Base-by-base conservation (phyloP, 2,329 filamentous ascomycete species). In the Colletotrichum tabaci region DNA sequence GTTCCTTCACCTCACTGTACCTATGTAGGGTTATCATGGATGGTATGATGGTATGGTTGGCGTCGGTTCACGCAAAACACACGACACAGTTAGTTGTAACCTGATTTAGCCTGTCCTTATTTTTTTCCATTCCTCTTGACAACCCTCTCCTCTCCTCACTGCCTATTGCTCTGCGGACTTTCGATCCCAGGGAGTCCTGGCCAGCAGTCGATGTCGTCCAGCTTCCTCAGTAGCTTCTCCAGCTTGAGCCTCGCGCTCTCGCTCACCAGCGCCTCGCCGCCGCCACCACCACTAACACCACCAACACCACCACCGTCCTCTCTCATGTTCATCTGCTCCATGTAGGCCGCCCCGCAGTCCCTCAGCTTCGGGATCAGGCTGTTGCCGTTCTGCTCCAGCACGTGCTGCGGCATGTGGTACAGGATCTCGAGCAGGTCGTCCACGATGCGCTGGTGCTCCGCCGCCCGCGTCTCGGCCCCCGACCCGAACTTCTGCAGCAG, bases 351-450 rank as follows among this genome's bases (percentile, higher is more conserved):
- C 1, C 80, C 80, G 61, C 82, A 79, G 60, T 82, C 81, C 23
- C 81, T 74, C 35, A 82, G 77, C 71, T 82, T 83, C n/a, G 80
- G 77, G n/a, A 82, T 77, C 0, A 81, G 52, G 47, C 78, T 79
- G 18, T 75, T 75, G 0, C 80, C 80, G 61, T 81, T 81, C 6
- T 79, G 78, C 66, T 82, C 77, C 15, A 82, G 77, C 0, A 80
- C 77, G 7, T 79, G 75, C 7, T 75, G 74, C 13, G 80, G 79
- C 13, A 82, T 76, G 30, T 81, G 80, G 40, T 80, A 77, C 0
- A 82, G 53, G 0, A 82, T 80, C 60, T 82, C 81, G 2, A 83
- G 67, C 2, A 83, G 61, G 65, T 82, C 80, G 9, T 81, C 80
- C 0, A 82, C 76, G 21, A 82, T 79, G 15, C 73, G 76, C 23